Evolutionary conservation across 306 rosid genomes (phyloP).

Genomic region (Dalbergia oliveri): DNA sequence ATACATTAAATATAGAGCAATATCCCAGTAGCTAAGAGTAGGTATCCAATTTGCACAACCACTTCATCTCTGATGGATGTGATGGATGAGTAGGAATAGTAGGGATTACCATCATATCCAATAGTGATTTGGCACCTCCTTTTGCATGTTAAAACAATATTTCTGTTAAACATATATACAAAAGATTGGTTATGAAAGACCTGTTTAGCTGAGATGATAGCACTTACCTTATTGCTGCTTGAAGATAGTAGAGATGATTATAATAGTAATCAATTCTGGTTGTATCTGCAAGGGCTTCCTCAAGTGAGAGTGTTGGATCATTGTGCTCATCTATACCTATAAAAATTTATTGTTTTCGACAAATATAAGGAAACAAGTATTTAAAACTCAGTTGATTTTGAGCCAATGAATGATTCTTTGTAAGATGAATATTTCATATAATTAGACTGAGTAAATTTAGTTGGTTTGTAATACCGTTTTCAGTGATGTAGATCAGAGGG

Average conservation of each 20-base stretch:
- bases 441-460: not conserved
- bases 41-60: no score
- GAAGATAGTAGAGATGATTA: conserved; percentile 62
- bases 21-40: no score
- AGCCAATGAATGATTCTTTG: no score
- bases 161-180: no score
- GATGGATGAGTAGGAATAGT: no score
- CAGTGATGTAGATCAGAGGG: conserved; percentile 45
- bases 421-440: not conserved
- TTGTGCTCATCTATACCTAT: conserved; percentile 60
- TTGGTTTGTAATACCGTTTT: conserved; percentile 32
- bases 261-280: conserved; percentile 52
- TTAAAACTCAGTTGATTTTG: not conserved
- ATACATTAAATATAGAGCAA: not conserved
- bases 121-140: no score
- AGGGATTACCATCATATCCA: no score
- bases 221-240: conserved; percentile 58
- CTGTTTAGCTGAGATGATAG: not conserved
- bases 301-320: conserved; percentile 53
- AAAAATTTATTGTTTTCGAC: not conserved
- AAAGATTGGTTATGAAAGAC: not conserved
- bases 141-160: no score
- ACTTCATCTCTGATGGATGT: no score
- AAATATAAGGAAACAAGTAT: not conserved
- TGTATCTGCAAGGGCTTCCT: conserved; percentile 58